Conservation (phyloP, 2,329 filamentous ascomycete species). For the Trichoderma asperellum region DNA sequence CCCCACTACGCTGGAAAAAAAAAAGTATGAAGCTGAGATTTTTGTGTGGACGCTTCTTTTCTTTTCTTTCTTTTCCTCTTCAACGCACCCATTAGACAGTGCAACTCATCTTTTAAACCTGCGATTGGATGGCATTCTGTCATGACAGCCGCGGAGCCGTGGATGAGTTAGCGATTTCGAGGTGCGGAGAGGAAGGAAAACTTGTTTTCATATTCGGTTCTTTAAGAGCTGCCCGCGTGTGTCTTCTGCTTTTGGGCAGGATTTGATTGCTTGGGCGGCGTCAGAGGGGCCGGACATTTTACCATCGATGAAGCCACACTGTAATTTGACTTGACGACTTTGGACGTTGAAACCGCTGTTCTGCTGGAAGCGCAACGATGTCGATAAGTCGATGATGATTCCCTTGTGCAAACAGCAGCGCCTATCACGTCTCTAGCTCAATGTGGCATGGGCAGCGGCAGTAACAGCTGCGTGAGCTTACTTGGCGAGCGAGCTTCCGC, state of each 20-base stretch:
- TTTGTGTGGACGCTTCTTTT: slow-evolving; percentile 18
- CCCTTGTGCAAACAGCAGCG: not conserved
- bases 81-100: slow-evolving; percentile 87
- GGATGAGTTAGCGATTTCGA: slow-evolving; percentile 67
- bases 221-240: slow-evolving; percentile 64
- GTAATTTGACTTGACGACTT: not conserved
- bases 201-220: slow-evolving; percentile 44
- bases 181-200: slow-evolving; percentile 56
- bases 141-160: slow-evolving; percentile 59
- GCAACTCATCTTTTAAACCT: slow-evolving; percentile 69
- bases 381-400: not conserved
- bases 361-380: not conserved
- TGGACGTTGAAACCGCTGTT: too few species aligned
- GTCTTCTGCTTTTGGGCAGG: slow-evolving; percentile 39
- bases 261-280: slow-evolving; percentile 45
- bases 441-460: not conserved
- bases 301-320: not conserved
- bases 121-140: slow-evolving; percentile 71
- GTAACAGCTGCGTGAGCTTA: not conserved
- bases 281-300: slow-evolving; percentile 49
- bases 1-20: not conserved
- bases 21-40: not conserved
- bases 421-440: not conserved
- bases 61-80: slow-evolving; percentile 52
- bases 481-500: not conserved